phyloP scores from a whole-genome alignment of 768 basidiomycete species.

The Pisolithus tinctorius region DNA sequence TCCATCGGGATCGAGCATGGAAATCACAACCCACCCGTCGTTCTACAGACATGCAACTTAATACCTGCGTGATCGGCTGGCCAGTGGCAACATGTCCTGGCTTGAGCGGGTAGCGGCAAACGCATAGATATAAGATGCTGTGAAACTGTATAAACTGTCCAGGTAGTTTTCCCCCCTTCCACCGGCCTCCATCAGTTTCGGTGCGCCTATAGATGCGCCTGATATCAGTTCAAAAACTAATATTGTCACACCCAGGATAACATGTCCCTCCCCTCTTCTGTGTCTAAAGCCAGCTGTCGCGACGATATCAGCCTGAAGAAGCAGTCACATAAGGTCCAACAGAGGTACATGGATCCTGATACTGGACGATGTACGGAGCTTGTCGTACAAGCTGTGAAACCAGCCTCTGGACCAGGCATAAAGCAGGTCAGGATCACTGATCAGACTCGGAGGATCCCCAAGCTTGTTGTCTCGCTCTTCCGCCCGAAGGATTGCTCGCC shows the following conservation, averaged over 20 bases:
- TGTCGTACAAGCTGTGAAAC: conserved; percentile 7
- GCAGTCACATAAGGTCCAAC: conserved; percentile 7
- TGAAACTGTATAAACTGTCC: too few relatives aligned
- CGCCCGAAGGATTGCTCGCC: background rate
- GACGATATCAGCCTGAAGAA: background rate
- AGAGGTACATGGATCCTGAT: conserved; percentile 13
- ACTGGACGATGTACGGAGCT: conserved; percentile 11
- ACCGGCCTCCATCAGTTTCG: too few relatives aligned
- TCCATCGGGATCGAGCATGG: too few relatives aligned
- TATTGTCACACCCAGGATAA: background rate
- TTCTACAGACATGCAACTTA: too few relatives aligned
- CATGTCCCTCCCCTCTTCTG: background rate
- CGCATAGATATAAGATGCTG: too few relatives aligned
- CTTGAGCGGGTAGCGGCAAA: too few relatives aligned
- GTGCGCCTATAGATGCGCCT: too few relatives aligned
- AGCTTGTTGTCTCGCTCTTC: conserved; percentile 12
- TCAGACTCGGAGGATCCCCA: conserved; percentile 1
- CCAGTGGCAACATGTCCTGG: too few relatives aligned
- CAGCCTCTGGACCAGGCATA: background rate
- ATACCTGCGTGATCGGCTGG: too few relatives aligned
- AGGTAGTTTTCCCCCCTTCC: too few relatives aligned
- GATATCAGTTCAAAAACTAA: background rate
- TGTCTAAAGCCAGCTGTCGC: background rate
- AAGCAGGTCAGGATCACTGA: background rate
- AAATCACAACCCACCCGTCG: too few relatives aligned